Conservation (phyloP, 441 rosid species). For the Pelargonium citronellum region DNA sequence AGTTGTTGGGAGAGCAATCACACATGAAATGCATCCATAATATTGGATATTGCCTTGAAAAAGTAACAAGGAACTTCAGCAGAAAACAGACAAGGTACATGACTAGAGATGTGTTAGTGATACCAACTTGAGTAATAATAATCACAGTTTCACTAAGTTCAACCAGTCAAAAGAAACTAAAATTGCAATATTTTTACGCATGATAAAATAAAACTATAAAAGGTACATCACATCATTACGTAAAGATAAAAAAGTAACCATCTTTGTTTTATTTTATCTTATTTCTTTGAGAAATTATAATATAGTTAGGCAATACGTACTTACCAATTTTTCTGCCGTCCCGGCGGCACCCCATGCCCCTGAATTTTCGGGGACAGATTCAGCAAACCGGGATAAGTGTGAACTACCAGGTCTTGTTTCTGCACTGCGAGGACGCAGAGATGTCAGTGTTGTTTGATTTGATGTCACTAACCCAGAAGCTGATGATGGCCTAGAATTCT, state of each 20-base stretch:
- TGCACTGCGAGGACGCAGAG: constrained; percentile 91
- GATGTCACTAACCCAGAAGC: constrained; percentile 81
- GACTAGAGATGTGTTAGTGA: no score
- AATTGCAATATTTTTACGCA: neutral
- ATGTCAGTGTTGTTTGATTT: constrained; percentile 56
- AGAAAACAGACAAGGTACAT: no score
- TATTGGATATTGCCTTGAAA: neutral
- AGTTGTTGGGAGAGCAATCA: neutral
- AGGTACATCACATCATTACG: neutral
- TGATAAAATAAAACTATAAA: neutral
- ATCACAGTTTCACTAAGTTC: no score
- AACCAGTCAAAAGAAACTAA: neutral
- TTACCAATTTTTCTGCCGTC: constrained; percentile 36
- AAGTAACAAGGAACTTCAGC: neutral
- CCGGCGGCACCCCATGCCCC: constrained; percentile 49
- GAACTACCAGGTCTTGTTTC: constrained; percentile 99
- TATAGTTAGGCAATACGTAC: neutral
- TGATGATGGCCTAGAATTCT: constrained; percentile 90
- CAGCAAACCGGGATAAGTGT: constrained; percentile 94
- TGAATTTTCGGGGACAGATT: constrained; percentile 58
- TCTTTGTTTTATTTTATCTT: no score
- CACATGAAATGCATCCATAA: neutral
- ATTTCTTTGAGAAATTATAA: no score
- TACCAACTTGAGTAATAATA: no score
- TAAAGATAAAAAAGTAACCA: neutral